A percentile compares a stretch with the other conserved stretches of the same genome.
These are phyloP conservation scores for Penicillium maclennaniae DNA, from an alignment of 495 filamentous ascomycete species.

Conservation along the genomic window DNA sequence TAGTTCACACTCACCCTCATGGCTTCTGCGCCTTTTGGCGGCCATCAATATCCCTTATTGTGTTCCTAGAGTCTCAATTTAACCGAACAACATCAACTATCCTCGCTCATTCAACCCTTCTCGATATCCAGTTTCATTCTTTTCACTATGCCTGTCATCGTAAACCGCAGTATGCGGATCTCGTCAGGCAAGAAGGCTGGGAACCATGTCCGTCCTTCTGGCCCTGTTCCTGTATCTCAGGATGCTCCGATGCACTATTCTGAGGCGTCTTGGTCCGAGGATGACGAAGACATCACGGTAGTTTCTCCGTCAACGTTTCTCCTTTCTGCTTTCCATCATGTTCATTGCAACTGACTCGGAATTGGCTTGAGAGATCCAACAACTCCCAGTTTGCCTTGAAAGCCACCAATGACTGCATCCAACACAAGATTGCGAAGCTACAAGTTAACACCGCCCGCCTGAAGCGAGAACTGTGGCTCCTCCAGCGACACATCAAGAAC, in stretches of 20 bases:
- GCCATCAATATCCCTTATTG: not conserved
- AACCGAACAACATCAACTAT: not conserved
- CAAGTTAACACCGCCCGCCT: slow-evolving; percentile 20
- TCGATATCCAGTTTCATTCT: not conserved
- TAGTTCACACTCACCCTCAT: not conserved
- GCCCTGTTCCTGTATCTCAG: not conserved
- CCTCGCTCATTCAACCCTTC: not conserved
- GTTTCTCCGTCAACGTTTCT: not conserved
- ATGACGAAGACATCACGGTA: not conserved
- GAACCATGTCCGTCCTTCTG: not conserved
- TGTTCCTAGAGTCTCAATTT: not conserved
- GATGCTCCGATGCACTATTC: not conserved
- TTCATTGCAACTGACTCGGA: not conserved
- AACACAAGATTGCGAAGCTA: slow-evolving; percentile 20
- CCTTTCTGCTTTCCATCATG: not conserved
- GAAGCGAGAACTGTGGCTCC: slow-evolving; percentile 24
- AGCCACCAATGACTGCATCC: slow-evolving; percentile 21
- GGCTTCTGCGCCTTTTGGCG: not conserved
- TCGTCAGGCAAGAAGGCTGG: not conserved
- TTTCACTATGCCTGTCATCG: not conserved
- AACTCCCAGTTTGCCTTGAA: slow-evolving; percentile 18
- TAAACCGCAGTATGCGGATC: not conserved
- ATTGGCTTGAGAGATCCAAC: not conserved
- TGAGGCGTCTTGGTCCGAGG: not conserved
- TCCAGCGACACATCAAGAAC: slow-evolving; percentile 28